Percentiles rank a stretch among this genome's conserved stretches.
Conservation (phyloP, 345 rosid genomes). For the Gossypium australe region DNA sequence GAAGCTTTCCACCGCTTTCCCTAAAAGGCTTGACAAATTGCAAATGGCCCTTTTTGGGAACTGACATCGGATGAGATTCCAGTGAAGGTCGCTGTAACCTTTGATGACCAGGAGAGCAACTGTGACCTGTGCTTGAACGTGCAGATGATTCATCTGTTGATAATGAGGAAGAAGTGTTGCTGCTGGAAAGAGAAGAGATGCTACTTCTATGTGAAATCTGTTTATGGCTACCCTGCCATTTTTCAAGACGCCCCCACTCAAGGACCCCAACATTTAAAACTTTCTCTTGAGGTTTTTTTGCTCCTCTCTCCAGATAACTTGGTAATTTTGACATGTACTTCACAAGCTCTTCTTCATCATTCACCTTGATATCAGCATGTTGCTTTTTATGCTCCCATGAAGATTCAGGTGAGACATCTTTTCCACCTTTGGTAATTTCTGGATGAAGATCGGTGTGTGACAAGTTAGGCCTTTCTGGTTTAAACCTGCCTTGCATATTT, state of each 20-base stretch:
- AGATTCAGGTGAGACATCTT: constrained; percentile 32
- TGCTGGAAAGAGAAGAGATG: constrained; percentile 41
- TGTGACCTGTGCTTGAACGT: constrained; percentile 41
- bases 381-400: constrained; percentile 27
- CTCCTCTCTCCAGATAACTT: constrained; percentile 64
- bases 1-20: constrained; percentile 26
- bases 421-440: constrained; percentile 37
- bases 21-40: constrained; percentile 23
- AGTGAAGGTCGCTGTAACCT: constrained; percentile 34
- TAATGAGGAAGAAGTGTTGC: constrained; percentile 35
- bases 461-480: constrained; percentile 35
- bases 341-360: constrained; percentile 66
- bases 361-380: constrained; percentile 18
- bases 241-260: constrained; percentile 83
- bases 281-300: constrained; percentile 42
- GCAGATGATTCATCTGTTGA: constrained; percentile 46
- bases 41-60: constrained; percentile 33
- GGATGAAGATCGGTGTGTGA: constrained; percentile 43
- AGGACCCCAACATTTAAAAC: constrained; percentile 85
- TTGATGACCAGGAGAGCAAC: constrained; percentile 35
- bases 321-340: constrained; percentile 90
- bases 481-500: constrained; percentile 35
- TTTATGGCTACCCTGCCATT: constrained; percentile 64
- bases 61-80: constrained; percentile 39
- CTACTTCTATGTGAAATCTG: constrained; percentile 32